phyloP scores from a whole-genome alignment of 73 alveolate species.

The Paramecium pentaurelia region DNA sequence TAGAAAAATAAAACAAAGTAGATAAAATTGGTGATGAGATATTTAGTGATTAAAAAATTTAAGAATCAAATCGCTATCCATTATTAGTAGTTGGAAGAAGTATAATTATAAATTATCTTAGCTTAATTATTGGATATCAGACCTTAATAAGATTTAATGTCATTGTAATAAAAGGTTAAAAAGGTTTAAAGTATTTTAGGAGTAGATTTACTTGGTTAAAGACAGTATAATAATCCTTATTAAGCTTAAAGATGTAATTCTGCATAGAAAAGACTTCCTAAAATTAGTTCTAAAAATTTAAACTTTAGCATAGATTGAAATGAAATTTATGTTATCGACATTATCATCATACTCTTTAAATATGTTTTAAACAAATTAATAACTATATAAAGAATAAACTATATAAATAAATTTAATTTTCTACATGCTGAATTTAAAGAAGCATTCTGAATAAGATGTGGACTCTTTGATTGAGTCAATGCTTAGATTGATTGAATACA shows the following conservation, averaged over 20 bases:
- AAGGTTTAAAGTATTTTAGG: background rate
- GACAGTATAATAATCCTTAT: background rate
- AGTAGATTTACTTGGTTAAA: background rate
- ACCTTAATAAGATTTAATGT: background rate
- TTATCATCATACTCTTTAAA: background rate
- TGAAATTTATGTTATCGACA: background rate
- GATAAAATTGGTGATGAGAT: background rate
- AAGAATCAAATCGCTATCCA: background rate
- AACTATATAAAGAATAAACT: background rate
- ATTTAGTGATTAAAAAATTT: background rate
- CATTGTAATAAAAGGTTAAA: background rate
- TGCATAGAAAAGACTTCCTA: background rate
- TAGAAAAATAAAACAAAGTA: background rate
- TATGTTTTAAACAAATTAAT: background rate
- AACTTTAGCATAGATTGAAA: background rate
- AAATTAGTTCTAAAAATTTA: background rate
- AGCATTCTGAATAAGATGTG: background rate
- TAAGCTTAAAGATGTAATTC: background rate
- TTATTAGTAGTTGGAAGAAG: constrained; percentile 27
- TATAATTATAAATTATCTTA: background rate
- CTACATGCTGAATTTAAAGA: constrained; percentile 27
- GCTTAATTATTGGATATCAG: constrained; percentile 15
- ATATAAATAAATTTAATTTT: background rate
- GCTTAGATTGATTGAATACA: constrained; percentile 34
- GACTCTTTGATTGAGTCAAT: constrained; percentile 42